These are phyloP conservation scores for Aspergillus haitiensis DNA, from an alignment of 495 filamentous ascomycete species.

Conservation along the genomic window DNA sequence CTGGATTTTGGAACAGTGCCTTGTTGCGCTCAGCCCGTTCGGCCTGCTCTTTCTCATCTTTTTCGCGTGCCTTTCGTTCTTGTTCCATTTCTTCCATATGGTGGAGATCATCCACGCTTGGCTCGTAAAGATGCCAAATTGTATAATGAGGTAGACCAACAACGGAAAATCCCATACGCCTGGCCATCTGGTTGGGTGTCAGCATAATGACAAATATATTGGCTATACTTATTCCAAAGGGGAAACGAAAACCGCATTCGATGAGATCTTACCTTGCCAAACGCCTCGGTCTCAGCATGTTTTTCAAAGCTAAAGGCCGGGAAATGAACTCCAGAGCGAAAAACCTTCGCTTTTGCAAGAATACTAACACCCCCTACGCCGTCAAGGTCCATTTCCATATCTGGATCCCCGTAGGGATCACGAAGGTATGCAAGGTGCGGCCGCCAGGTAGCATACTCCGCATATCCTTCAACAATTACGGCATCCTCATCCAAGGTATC, in stretches of 20 bases:
- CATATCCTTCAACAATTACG: slow-evolving; percentile 98
- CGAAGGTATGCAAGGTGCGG: slow-evolving; percentile 96
- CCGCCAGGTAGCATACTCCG: slow-evolving; percentile 98
- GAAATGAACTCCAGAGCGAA: slow-evolving; percentile 93
- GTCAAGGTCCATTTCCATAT: slow-evolving; percentile 99
- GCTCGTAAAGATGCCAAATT: slow-evolving; percentile 99
- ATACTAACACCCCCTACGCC: slow-evolving; percentile 98
- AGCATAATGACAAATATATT: slow-evolving; percentile 25
- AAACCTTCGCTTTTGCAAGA: slow-evolving; percentile 91
- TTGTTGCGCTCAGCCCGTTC: slow-evolving; percentile 39
- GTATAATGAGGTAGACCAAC: slow-evolving; percentile 97
- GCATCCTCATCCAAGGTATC: slow-evolving; percentile 97
- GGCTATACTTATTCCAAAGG: background rate
- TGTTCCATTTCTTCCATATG: slow-evolving; percentile 98
- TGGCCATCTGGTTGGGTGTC: slow-evolving; percentile 75
- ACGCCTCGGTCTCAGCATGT: slow-evolving; percentile 97
- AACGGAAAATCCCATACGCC: slow-evolving; percentile 93
- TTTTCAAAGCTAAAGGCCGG: slow-evolving; percentile 98
- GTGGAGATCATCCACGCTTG: slow-evolving; percentile 91
- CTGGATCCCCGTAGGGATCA: slow-evolving; percentile 95
- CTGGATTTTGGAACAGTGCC: slow-evolving; percentile 62
- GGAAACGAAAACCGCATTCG: background rate
- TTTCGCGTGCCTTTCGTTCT: slow-evolving; percentile 70
- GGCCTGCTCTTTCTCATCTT: slow-evolving; percentile 68
- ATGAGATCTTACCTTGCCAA: slow-evolving; percentile 76